Conservation (phyloP, 306 rosid species). For the Senna tora region DNA sequence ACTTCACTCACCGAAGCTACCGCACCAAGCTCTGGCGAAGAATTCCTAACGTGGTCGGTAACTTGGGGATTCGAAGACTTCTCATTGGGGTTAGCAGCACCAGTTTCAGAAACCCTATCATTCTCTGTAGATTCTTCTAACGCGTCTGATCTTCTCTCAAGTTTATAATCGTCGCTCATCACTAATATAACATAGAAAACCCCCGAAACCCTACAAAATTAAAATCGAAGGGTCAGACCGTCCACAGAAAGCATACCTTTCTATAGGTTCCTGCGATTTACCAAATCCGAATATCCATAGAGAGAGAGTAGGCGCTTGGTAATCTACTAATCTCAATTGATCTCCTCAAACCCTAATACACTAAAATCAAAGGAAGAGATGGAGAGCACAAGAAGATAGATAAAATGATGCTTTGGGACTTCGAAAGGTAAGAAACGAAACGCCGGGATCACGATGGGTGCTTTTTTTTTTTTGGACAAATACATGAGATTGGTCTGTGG, state of each 20-base stretch:
- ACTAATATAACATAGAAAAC: constrained; percentile 37
- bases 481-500: neutral
- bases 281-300: neutral
- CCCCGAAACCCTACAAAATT: constrained; percentile 42
- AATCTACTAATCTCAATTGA: neutral
- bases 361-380: constrained; percentile 12
- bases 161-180: constrained; percentile 59
- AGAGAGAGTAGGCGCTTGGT: constrained; percentile 18
- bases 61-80: constrained; percentile 15
- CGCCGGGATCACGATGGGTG: constrained; percentile 8
- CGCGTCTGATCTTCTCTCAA: constrained; percentile 41
- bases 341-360: constrained; percentile 35
- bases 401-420: constrained; percentile 37
- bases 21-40: constrained; percentile 46
- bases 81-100: constrained; percentile 35
- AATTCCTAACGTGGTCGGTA: constrained; percentile 46
- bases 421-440: constrained; percentile 30
- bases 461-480: neutral
- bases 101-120: constrained; percentile 36
- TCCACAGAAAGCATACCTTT: constrained; percentile 31
- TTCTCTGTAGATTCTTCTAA: constrained; percentile 37
- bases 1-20: constrained; percentile 45
- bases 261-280: neutral
- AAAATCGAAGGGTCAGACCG: constrained; percentile 21
- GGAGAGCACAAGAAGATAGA: neutral